Conservation (phyloP, 352 stramenopile genomes). For the Pythium folliculosum region DNA sequence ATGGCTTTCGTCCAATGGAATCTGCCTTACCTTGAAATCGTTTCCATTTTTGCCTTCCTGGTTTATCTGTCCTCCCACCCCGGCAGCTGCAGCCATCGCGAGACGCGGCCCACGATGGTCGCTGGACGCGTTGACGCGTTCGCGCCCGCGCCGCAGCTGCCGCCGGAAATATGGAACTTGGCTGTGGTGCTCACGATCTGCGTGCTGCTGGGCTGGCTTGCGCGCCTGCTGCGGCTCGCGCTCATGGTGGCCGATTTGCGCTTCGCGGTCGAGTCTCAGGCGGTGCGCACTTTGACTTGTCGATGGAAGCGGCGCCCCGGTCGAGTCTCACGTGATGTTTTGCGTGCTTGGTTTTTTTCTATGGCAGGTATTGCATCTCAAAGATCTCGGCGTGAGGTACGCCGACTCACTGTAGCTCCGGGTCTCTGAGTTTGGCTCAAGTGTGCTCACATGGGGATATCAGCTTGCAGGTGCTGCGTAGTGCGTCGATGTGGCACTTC, state of each 20-base stretch:
- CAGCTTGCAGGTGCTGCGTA: conserved; percentile 51
- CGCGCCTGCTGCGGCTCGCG: conserved; percentile 42
- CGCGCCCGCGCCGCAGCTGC: conserved; percentile 25
- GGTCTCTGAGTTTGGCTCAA: background rate
- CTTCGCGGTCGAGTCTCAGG: conserved; percentile 39
- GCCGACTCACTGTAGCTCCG: background rate
- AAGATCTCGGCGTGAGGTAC: conserved; percentile 33
- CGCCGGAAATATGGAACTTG: conserved; percentile 67
- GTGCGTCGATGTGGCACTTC: conserved; percentile 66
- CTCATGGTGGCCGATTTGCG: conserved; percentile 44
- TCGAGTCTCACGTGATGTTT: conserved; percentile 9
- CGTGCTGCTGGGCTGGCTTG: conserved; percentile 43
- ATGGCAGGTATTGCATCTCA: conserved; percentile 29
- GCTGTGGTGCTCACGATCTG: conserved; percentile 45
- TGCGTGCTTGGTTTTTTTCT: background rate
- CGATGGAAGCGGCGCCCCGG: background rate
- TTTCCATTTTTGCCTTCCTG: conserved; percentile 24
- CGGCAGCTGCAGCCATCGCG: background rate
- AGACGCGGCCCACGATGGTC: background rate
- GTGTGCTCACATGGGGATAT: background rate
- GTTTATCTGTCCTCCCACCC: background rate
- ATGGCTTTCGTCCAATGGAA: conserved; percentile 32
- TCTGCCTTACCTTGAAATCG: background rate
- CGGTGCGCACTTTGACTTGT: conserved; percentile 30
- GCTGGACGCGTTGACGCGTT: too few relatives aligned